Percentiles rank a stretch among this genome's conserved stretches.
phyloP scores from a whole-genome alignment of 2,329 filamentous ascomycete species.

The Phaeosphaeria sp. region DNA sequence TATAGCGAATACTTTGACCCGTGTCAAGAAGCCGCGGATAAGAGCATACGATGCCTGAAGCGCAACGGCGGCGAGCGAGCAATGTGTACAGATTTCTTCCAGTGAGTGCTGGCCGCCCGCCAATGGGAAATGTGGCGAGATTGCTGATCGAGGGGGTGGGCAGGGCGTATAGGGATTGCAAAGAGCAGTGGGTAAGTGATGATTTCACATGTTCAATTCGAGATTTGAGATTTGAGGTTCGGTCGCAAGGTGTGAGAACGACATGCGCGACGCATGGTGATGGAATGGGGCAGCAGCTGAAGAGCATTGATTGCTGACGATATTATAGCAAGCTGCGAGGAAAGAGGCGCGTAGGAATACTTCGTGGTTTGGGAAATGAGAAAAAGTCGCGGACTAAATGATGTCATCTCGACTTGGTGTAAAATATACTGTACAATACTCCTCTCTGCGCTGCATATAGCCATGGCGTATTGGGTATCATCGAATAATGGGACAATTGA shows the following conservation, averaged over 20 bases:
- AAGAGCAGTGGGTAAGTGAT: slow-evolving; percentile 83
- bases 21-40: slow-evolving; percentile 88
- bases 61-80: slow-evolving; percentile 84
- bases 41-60: slow-evolving; percentile 85
- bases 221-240: too few relatives aligned
- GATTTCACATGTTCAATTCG: not conserved
- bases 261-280: not conserved
- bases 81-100: slow-evolving; percentile 96
- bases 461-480: not conserved
- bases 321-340: slow-evolving; percentile 24
- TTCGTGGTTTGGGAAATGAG: slow-evolving; percentile 25
- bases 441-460: not conserved
- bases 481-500: not conserved
- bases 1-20: slow-evolving; percentile 93
- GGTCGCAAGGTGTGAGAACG: too few relatives aligned
- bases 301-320: slow-evolving; percentile 5
- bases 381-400: not conserved
- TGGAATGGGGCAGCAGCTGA: not conserved
- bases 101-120: slow-evolving; percentile 60
- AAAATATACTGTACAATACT: not conserved
- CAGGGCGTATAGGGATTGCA: slow-evolving; percentile 92
- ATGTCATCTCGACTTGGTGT: not conserved
- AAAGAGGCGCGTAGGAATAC: slow-evolving; percentile 30
- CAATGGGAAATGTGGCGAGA: not conserved
- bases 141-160: not conserved